Evolutionary conservation across 2,329 filamentous ascomycete genomes (phyloP).

Genomic region (Lachnellula willkommii): DNA sequence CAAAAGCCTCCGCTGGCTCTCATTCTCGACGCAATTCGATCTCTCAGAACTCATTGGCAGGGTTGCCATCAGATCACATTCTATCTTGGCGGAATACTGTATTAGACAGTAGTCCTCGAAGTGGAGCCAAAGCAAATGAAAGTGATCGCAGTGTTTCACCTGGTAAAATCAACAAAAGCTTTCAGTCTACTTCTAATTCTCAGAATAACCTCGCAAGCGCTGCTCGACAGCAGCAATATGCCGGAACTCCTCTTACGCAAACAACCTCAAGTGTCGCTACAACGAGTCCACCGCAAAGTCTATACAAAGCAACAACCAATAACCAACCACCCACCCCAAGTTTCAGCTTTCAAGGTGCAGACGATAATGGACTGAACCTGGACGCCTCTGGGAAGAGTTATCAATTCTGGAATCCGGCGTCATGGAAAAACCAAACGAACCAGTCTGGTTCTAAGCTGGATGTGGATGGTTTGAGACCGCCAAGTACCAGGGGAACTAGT

Average conservation of each 20-base stretch:
- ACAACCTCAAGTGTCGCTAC: constrained; percentile 24
- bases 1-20: constrained; percentile 43
- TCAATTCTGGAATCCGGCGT: constrained; percentile 53
- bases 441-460: constrained; percentile 13
- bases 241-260: constrained; percentile 11
- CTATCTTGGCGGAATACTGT: constrained; percentile 79
- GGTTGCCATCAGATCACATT: constrained; percentile 62
- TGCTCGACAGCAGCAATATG: constrained; percentile 27
- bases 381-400: constrained; percentile 39
- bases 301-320: constrained; percentile 16
- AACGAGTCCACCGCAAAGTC: constrained; percentile 24
- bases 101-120: constrained; percentile 34
- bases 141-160: constrained; percentile 53
- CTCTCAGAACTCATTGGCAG: constrained; percentile 28
- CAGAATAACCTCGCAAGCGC: constrained; percentile 25
- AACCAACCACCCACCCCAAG: constrained; percentile 48
- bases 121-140: constrained; percentile 41
- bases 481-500: constrained; percentile 17
- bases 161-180: constrained; percentile 32
- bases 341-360: constrained; percentile 45
- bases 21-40: constrained; percentile 40
- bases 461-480: constrained; percentile 14
- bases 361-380: constrained; percentile 36
- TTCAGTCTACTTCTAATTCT: constrained; percentile 16
- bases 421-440: constrained; percentile 38